Conservation (phyloP, 768 basidiomycete genomes). For the Chalciporus chontae region DNA sequence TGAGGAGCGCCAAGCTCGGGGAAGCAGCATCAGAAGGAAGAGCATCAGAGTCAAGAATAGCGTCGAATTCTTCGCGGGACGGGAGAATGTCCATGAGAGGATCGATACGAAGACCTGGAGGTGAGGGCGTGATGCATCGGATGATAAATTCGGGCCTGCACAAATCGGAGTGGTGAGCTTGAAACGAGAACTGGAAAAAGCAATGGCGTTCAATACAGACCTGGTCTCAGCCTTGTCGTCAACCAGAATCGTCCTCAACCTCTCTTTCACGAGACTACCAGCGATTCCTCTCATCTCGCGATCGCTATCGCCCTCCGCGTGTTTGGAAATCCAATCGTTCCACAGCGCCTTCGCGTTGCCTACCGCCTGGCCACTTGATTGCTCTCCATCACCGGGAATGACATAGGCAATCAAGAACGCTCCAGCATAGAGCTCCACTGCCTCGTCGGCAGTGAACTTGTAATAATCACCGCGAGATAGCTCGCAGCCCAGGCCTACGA, state of each 20-base stretch:
- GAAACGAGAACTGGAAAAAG: not conserved
- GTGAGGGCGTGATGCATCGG: slow-evolving; percentile 31
- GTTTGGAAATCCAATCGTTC: slow-evolving; percentile 21
- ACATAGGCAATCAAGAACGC: slow-evolving; percentile 24
- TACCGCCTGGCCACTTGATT: slow-evolving; percentile 6
- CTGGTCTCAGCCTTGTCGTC: slow-evolving; percentile 32
- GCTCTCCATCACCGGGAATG: slow-evolving; percentile 10
- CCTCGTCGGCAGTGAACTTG: slow-evolving; percentile 17
- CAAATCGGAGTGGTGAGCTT: not conserved
- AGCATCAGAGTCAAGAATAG: slow-evolving; percentile 36
- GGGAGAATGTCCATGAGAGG: slow-evolving; percentile 53
- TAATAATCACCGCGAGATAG: slow-evolving; percentile 12
- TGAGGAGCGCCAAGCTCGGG: slow-evolving; percentile 55
- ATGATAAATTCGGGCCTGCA: slow-evolving; percentile 48
- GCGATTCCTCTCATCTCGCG: slow-evolving; percentile 26
- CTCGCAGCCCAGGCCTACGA: slow-evolving; percentile 18
- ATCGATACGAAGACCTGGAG: slow-evolving; percentile 37
- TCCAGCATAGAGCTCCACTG: slow-evolving; percentile 17
- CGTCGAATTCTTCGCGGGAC: slow-evolving; percentile 40
- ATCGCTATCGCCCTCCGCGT: slow-evolving; percentile 4
- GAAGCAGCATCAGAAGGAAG: slow-evolving; percentile 48
- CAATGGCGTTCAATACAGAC: slow-evolving; percentile 22
- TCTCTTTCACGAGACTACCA: slow-evolving; percentile 37
- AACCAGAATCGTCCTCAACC: slow-evolving; percentile 39
- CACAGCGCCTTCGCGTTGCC: slow-evolving; percentile 31